Percentiles rank a stretch among this genome's conserved stretches.
Conservation (phyloP, 148 eudicot species). For the Talinum fruticosum region DNA sequence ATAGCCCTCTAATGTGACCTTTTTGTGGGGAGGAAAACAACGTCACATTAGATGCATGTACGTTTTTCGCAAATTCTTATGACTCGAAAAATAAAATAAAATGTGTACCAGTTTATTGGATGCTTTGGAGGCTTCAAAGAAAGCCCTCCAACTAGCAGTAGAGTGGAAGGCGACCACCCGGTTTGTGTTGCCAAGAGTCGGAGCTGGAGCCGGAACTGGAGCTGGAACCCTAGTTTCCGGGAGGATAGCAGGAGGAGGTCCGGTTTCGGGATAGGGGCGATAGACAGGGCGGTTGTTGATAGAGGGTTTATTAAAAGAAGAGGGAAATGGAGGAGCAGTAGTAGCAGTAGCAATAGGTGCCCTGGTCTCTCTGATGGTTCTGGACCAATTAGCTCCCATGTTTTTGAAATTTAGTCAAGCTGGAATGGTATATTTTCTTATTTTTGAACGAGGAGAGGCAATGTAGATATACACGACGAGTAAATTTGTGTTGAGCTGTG, state of each 20-base stretch:
- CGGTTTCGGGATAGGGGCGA: background rate
- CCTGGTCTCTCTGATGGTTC: background rate
- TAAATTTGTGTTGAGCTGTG: background rate
- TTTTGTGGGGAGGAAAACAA: no score
- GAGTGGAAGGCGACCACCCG: conserved; percentile 39
- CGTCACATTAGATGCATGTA: no score
- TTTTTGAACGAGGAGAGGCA: background rate
- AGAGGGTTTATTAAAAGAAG: background rate
- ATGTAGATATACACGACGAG: no score
- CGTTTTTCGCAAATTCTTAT: no score
- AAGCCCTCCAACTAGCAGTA: conserved; percentile 45
- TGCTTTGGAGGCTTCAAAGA: conserved; percentile 47
- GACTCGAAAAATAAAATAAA: background rate
- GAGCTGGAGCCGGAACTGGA: background rate
- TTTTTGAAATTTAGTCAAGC: background rate
- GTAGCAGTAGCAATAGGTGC: background rate
- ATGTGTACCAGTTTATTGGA: conserved; percentile 51
- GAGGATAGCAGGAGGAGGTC: background rate
- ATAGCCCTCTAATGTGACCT: no score
- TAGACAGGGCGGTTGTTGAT: background rate
- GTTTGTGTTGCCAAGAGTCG: background rate
- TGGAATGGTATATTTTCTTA: background rate
- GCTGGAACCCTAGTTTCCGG: background rate
- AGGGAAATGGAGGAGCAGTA: background rate
- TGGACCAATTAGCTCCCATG: conserved; percentile 1